phyloP scores from a whole-genome alignment of 2,329 filamentous ascomycete species.

The Stagonosporopsis tanaceti region DNA sequence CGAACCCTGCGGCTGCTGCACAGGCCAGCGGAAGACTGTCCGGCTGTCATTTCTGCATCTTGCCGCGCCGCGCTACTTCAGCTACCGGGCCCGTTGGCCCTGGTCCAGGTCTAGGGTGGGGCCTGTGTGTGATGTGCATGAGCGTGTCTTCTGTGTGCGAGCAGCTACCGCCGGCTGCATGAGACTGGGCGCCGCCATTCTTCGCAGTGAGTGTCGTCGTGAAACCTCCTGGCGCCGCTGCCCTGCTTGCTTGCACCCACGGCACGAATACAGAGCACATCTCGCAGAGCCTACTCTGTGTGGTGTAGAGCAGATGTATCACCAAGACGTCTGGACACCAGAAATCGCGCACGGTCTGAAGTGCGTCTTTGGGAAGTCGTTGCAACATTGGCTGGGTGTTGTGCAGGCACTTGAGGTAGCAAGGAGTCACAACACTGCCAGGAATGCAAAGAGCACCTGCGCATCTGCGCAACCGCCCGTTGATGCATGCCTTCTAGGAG shows the following conservation, averaged over 20 bases:
- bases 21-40: slow-evolving; percentile 28
- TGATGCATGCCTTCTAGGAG: background rate
- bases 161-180: slow-evolving; percentile 4
- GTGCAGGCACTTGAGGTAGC: background rate
- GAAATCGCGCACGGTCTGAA: background rate
- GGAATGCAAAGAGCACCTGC: background rate
- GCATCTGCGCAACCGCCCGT: background rate
- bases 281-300: background rate
- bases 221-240: background rate
- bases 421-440: background rate
- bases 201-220: background rate
- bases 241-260: background rate
- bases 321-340: background rate
- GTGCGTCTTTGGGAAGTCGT: background rate
- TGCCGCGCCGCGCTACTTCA: slow-evolving; percentile 22
- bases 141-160: slow-evolving; percentile 15
- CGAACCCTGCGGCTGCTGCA: slow-evolving; percentile 27
- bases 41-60: slow-evolving; percentile 31
- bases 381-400: background rate
- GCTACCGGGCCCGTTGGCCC: slow-evolving; percentile 17
- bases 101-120: slow-evolving; percentile 7
- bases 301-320: background rate
- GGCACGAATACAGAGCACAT: background rate
- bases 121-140: slow-evolving; percentile 27
- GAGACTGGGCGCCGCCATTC: background rate